Base-by-base conservation (phyloP, 1,284 basidiomycete species). In the Melampsora medusae region DNA sequence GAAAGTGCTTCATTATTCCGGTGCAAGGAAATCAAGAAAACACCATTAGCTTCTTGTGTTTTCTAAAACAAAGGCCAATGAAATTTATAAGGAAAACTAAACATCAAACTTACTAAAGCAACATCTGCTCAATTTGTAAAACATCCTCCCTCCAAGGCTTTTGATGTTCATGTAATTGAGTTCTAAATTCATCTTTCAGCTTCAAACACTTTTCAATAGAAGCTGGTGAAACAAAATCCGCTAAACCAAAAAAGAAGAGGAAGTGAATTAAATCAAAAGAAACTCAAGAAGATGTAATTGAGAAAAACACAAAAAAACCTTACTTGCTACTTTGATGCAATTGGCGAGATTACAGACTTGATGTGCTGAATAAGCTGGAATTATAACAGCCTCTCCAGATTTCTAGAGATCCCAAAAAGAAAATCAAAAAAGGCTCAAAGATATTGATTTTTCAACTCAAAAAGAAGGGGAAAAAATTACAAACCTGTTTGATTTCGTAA, bases 331-430 rank as follows among this genome's bases (percentile, higher is more conserved):
- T 71, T 81, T 81, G 77, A 81, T 80, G 79, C 81, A 81, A 74
- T 81, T 81, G 2, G 79, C 78, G 42, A 81, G 70, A 46, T 81
- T 81, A 77, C 80, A 81, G 1, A 81, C 81, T 71, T 81, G 81
- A 60, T 81, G 81, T 3, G 80, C 81, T 64, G 80, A 81, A 60
- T 81, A 80, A 1, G 81, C 81, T 1, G 81, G 81, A 70, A 81
- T 81, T 69, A 81, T 81, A 38, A 81, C 79, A 10, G 81, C 80
- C 64, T 81, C 80, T 33, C 79, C 79, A n/a, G 67, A 69, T 59
- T 78, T 77, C 76, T 81, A 79, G 25, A 25, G 25, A 25, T 25
- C 25, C 1, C 25, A 25, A 25, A 25, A 25, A 25, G 25, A 25
- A 25, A 25, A 25, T 42, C 0, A 42, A 42, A 42, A 12, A 42